Evolutionary conservation across 2,329 filamentous ascomycete species (phyloP).

Genomic region (Pestalotiopsis sp.): DNA sequence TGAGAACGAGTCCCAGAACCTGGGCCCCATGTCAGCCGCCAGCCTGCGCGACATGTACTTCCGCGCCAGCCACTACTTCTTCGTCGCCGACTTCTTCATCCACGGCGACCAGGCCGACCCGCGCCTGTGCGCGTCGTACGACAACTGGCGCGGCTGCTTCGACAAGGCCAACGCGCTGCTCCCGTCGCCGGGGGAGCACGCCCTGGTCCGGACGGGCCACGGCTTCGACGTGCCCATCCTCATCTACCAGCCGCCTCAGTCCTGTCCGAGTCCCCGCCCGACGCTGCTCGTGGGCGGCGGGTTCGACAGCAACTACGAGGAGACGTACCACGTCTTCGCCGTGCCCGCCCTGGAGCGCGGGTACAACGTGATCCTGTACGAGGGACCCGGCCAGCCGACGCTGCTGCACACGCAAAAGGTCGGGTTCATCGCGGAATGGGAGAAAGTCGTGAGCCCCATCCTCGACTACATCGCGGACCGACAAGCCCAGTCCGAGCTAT

Average conservation of each 20-base stretch:
- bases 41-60: conserved; percentile 34
- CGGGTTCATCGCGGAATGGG: conserved; percentile 23
- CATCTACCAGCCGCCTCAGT: conserved; percentile 17
- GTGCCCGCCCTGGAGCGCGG: conserved; percentile 28
- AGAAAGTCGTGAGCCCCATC: conserved; percentile 21
- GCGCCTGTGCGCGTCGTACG: conserved; percentile 33
- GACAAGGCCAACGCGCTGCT: conserved; percentile 30
- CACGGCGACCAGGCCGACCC: conserved; percentile 37
- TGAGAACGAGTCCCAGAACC: conserved; percentile 19
- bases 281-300: conserved; percentile 38
- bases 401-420: conserved; percentile 21
- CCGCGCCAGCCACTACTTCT: conserved; percentile 37
- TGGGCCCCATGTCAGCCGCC: conserved; percentile 20
- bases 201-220: conserved; percentile 29
- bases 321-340: conserved; percentile 34
- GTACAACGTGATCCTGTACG: conserved; percentile 29
- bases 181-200: conserved; percentile 32
- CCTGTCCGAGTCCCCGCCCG: conserved; percentile 22
- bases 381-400: conserved; percentile 20
- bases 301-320: conserved; percentile 40
- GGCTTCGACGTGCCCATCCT: conserved; percentile 24
- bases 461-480: conserved; percentile 19
- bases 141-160: conserved; percentile 32
- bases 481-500: not conserved
- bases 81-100: conserved; percentile 38